Conservation (phyloP, 768 basidiomycete species). For the Gymnopilus junonius region DNA sequence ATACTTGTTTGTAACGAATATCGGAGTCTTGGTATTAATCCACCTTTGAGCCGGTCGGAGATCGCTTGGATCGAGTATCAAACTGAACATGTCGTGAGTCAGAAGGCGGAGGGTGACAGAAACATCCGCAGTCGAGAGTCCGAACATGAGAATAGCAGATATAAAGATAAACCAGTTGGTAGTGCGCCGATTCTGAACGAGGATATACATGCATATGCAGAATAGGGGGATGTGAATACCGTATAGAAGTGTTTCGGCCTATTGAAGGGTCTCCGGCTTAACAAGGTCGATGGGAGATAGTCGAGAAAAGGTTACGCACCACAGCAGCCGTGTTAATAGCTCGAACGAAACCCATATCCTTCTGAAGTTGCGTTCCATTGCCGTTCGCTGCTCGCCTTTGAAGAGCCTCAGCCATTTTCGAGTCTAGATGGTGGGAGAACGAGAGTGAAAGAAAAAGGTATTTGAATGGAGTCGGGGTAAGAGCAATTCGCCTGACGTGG, state of each 20-base stretch:
- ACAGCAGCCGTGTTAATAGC: slow-evolving; percentile 9
- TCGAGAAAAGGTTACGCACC: neutral
- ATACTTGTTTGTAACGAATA: slow-evolving; percentile 10
- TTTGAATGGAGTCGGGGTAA: no score
- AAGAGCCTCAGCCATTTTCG: neutral
- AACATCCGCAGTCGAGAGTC: slow-evolving; percentile 8
- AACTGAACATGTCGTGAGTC: neutral
- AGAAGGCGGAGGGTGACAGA: slow-evolving; percentile 6
- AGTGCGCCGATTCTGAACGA: slow-evolving; percentile 2
- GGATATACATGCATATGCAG: slow-evolving; percentile 12
- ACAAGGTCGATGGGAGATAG: neutral
- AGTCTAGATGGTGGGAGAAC: neutral
- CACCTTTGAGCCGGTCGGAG: neutral
- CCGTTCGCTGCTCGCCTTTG: neutral
- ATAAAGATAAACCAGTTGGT: slow-evolving; percentile 9
- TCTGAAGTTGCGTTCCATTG: neutral
- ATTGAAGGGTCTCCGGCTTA: neutral
- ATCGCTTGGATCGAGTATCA: neutral
- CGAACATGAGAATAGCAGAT: slow-evolving; percentile 12
- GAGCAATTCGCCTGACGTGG: no score
- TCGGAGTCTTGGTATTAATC: neutral
- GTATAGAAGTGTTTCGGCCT: slow-evolving; percentile 10
- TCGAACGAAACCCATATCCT: neutral
- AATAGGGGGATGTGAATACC: slow-evolving; percentile 11
- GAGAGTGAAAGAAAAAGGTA: no score